Evolutionary conservation across 225 moss, liverwort and hornwort species (phyloP), one percentile per base, ranked within the genome.

Genomic region (Anthoceros angustus): DNA sequence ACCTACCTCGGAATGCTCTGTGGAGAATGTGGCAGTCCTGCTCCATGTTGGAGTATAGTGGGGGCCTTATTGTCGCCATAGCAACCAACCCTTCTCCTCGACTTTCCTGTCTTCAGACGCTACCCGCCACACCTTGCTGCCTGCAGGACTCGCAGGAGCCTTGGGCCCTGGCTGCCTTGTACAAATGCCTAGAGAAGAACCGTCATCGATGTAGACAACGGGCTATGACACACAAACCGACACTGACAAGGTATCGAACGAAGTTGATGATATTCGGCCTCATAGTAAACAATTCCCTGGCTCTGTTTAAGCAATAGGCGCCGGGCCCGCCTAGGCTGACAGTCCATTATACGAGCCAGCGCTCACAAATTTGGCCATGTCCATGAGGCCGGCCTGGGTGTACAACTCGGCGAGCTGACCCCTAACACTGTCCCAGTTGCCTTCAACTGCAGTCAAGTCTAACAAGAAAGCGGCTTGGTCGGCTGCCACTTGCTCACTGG

Each of bases 381-480:
- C 81, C 42, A 78, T 81, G n/a, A 92, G 74, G 65, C 83, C 83
- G 39, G 84, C 92, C 49, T 89, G 88, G 64, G 72, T 80, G 50
- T 98, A 98, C 66, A 87, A 87, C 8, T 66, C 72, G 14, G 86
- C 84, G 65, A 98, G 83, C 68, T 89, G 87, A 69, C 84, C 81
- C 63, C 92, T 73, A 43, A 77, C 74, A 1, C 86, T 83, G 75
- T 92, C 98, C 98, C 98, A 98, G 64, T 69, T 80, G 73, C 89
- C 84, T 72, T 89, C 76, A 14, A 86, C 86, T 41, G 98, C 87
- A 64, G 92, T 84, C 61, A 98, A 71, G 71, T 98, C 92, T 66
- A 98, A 66, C 74, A 98, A 75, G 69, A 98, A 98, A 49, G 98
- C 98, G 64, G 98, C 98, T 49, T 89, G 92, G 75, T 98, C 98